Base-by-base conservation (phyloP, 2,329 filamentous ascomycete genomes). In the Claviceps sp. region DNA sequence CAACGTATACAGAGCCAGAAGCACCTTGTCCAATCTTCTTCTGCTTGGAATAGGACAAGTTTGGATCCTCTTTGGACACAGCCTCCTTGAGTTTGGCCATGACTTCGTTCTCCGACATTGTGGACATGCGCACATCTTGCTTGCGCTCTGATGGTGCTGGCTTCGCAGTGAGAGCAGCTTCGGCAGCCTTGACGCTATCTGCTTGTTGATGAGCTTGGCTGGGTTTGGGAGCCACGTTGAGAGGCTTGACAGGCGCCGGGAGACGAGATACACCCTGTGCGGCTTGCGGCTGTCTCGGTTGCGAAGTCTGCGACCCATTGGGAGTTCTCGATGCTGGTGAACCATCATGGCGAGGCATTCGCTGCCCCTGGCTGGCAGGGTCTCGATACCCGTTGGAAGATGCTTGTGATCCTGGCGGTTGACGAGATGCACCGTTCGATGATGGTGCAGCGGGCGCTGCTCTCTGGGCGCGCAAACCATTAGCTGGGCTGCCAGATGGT, bases 11-110 rank as follows among this genome's bases (percentile, higher is more conserved):
- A 22, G 91, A 97, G 53, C 93, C 93, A 56, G 93, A 98, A 52
- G 93, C 93, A 70, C 93, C 93, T 68, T 98, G 93, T 20, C 93
- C 93, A 68, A 98, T 97, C 78, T 98, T 98, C 79, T 96, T 96
- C 71, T 97, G 93, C 74, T 98, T 98, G 63, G 90, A 91, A 73
- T 98, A 98, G 24, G 90, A 95, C 58, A 95, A 75, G 61, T 94
- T 86, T 50, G 93, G 93, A 64, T 95, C 90, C 55, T 95, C 89
- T 67, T 95, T 94, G 56, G 90, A 96, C 1, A 98, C 93, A 7
- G 93, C 91, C 58, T 95, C 88, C 65, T 90, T 86, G 51, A 98
- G 77, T 65, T 89, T 93, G 58, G 88, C 85, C 93, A 98, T 98
- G 53, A 98, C 93, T 67, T 98, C 91, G 57, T 79, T 85, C 70